Percentiles rank a stretch among this genome's conserved stretches.
phyloP scores from a whole-genome alignment of 2,329 filamentous ascomycete species.

The Alternaria angustiovoidea region DNA sequence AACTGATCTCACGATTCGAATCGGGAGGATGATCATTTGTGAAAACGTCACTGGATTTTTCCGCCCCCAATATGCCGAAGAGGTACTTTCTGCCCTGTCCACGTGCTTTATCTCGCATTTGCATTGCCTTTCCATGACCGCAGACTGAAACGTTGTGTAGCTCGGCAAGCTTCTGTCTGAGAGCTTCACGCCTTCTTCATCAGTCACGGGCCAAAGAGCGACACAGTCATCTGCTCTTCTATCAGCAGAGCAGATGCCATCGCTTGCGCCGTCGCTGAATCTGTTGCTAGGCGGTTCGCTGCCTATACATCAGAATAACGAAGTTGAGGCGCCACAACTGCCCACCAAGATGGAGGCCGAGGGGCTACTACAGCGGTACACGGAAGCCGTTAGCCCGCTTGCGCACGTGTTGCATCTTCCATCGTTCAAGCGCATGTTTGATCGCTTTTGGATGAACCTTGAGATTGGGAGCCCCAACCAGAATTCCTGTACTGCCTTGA shows the following conservation, averaged over 20 bases:
- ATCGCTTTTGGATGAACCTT: constrained; percentile 49
- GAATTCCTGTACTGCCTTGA: constrained; percentile 49
- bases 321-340: constrained; percentile 42
- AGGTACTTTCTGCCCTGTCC: constrained; percentile 42
- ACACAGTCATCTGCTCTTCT: constrained; percentile 46
- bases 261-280: constrained; percentile 46
- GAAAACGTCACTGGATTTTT: constrained; percentile 51
- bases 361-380: constrained; percentile 45
- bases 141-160: constrained; percentile 42
- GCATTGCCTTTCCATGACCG: constrained; percentile 14
- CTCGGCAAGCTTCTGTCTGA: constrained; percentile 50
- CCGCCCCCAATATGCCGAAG: constrained; percentile 51
- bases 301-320: constrained; percentile 36
- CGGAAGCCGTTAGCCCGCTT: constrained; percentile 48
- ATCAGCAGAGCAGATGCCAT: constrained; percentile 50
- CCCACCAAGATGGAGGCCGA: constrained; percentile 49
- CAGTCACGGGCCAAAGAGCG: constrained; percentile 47
- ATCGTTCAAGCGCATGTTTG: constrained; percentile 49
- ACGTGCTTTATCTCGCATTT: constrained; percentile 14
- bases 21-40: constrained; percentile 52
- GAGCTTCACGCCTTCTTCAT: constrained; percentile 42
- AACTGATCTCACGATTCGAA: constrained; percentile 49
- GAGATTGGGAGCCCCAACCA: constrained; percentile 48
- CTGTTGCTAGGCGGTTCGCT: constrained; percentile 45
- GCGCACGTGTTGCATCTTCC: constrained; percentile 51